Conservation (phyloP, 179 eudicot species). For the Pouteria campechiana region DNA sequence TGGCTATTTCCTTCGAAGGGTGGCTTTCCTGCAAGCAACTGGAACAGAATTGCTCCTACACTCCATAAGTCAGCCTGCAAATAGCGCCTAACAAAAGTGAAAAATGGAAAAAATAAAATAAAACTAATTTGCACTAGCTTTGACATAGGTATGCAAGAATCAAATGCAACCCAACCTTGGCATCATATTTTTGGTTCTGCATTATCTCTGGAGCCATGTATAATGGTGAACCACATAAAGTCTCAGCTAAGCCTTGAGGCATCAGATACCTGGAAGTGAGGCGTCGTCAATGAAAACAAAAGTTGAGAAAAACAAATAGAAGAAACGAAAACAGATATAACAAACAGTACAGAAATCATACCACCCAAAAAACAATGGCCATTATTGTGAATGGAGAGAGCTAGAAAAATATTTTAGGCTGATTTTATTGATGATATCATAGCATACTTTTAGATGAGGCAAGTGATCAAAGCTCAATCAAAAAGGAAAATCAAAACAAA, state of each 20-base stretch:
- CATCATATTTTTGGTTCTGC: conserved; percentile 44
- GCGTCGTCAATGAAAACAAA: conserved; percentile 1
- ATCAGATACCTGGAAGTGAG: conserved; percentile 31
- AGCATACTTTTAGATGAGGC: not conserved
- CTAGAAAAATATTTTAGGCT: too few species aligned
- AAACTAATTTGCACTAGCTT: too few species aligned
- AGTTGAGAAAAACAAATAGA: not conserved
- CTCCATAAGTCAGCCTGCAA: conserved; percentile 53
- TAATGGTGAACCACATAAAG: conserved; percentile 47
- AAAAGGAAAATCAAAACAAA: too few species aligned
- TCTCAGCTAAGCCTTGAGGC: conserved; percentile 39
- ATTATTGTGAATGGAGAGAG: too few species aligned
- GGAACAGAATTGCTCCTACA: conserved; percentile 45
- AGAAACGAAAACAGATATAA: not conserved
- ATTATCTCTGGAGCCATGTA: conserved; percentile 55
- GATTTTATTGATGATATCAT: too few species aligned
- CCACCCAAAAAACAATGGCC: too few species aligned
- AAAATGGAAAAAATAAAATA: too few species aligned
- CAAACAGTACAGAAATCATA: too few species aligned
- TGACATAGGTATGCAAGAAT: too few species aligned
- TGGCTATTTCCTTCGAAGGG: conserved; percentile 39
- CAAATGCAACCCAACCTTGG: conserved; percentile 34
- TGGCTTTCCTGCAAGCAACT: conserved; percentile 39
- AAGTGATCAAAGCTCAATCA: too few species aligned
- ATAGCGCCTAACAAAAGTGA: not conserved